phyloP scores from a whole-genome alignment of 768 basidiomycete species.

The Kwoniella mangroviensis region DNA sequence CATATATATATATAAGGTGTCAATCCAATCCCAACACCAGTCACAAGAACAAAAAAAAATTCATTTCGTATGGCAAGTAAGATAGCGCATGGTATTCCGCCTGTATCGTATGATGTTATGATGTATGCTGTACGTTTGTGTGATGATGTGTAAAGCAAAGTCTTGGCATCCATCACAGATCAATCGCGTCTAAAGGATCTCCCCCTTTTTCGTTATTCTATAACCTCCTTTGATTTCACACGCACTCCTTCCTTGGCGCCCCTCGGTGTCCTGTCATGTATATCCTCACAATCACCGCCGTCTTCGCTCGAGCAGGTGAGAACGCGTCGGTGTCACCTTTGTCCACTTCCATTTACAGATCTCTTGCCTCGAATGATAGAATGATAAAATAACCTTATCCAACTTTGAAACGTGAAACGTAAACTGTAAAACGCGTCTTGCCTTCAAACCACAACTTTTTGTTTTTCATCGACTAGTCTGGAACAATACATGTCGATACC shows the following conservation, averaged over 20 bases:
- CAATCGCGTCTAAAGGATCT: background rate
- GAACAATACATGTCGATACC: background rate
- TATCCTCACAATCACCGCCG: background rate
- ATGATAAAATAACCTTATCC: background rate
- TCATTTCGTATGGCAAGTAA: background rate
- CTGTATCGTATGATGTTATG: background rate
- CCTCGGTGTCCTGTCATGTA: too few species aligned
- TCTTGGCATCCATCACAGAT: background rate
- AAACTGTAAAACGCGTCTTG: background rate
- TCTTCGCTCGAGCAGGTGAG: too few species aligned
- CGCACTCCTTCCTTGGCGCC: background rate
- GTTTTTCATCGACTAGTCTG: background rate
- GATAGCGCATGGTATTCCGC: background rate
- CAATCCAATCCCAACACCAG: background rate
- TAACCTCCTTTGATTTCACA: background rate
- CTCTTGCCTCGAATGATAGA: background rate
- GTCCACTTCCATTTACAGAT: background rate
- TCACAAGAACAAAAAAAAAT: background rate
- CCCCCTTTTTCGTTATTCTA: background rate
- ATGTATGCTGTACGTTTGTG: background rate
- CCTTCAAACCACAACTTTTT: background rate
- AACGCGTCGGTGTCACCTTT: background rate
- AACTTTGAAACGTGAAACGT: background rate
- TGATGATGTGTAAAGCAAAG: background rate
- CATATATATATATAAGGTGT: background rate